Evolutionary conservation across 1,284 basidiomycete genomes (phyloP).

Genomic region (Cryptococcus jaspeensis): DNA sequence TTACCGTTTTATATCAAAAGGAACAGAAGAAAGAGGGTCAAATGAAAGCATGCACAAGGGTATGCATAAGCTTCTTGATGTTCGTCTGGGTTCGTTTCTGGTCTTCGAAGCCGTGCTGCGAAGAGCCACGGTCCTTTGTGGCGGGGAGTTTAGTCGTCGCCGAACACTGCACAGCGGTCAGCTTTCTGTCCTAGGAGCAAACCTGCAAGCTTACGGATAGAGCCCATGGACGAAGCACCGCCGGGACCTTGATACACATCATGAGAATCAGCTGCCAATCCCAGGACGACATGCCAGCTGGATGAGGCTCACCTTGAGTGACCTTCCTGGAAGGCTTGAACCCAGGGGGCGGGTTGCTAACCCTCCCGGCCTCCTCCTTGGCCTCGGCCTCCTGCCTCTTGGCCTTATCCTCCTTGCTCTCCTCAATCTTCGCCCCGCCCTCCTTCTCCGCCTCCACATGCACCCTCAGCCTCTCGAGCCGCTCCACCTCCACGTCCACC

Average conservation of each 20-base stretch:
- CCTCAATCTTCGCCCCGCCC: conserved; percentile 42
- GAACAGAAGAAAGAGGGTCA: neutral
- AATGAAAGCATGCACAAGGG: neutral
- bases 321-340: conserved; percentile 50
- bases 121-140: conserved; percentile 33
- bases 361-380: conserved; percentile 8
- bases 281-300: no score
- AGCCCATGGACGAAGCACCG: conserved; percentile 43
- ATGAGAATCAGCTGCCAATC: neutral
- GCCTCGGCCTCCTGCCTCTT: conserved; percentile 7
- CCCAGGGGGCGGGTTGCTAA: conserved; percentile 39
- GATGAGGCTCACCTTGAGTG: conserved; percentile 39
- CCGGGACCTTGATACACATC: conserved; percentile 36
- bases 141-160: conserved; percentile 45
- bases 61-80: conserved; percentile 27
- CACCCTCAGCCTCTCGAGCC: conserved; percentile 44
- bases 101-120: neutral
- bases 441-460: conserved; percentile 46
- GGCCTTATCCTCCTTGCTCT: conserved; percentile 27
- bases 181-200: neutral
- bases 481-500: conserved; percentile 44
- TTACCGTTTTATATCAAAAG: neutral
- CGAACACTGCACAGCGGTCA: conserved; percentile 33
- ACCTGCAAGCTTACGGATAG: conserved; percentile 9
- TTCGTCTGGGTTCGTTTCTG: conserved; percentile 17